Base-by-base conservation (phyloP, 805 yeast species). In the Wickerhamomyces subpelliculosus region DNA sequence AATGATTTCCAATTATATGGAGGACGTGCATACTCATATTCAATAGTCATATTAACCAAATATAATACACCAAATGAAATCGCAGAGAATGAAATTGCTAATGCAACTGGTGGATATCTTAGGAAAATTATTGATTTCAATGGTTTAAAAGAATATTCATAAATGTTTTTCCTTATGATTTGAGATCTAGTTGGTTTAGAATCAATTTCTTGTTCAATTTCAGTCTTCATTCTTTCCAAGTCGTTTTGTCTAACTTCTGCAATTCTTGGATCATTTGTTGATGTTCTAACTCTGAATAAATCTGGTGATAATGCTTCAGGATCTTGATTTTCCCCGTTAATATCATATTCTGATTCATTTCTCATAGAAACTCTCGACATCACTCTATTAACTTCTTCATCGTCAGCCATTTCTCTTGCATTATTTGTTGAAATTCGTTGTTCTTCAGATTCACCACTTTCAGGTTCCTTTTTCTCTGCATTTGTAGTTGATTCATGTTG, bases 1-100 rank as follows among this genome's bases (percentile, higher is more conserved):
- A 84, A 59, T 0, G 84, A 60, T 25, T 66, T 62, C 66, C 82
- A 87, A 50, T 77, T 74, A 58, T 86, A 86, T 4, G 96, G 96
- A 0, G 62, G 58, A 17, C 70, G 51, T 0, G 84, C 63, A 57
- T 78, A 86, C 37, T 68, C 69, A 49, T 73, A 71, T 34, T 89
- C 70, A 31, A 87, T 64, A 4, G 90, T 70, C 73, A 85, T 69
- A 61, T 87, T 87, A 51, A 84, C 75, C 45, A 82, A 75, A 54
- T 85, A 86, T 16, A 84, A 60, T 13, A 75, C 73, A 4, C 78
- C 78, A 60, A 84, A 87, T 34, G 84, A 73, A n/a, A 80, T 72
- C 1, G 86, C 75, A 2, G 89, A 78, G 52, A 76, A 84, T 1
- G 67, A 53, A 26, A 85, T 71, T 7, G 87, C 76, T 35, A 84